Conservation (phyloP, 805 yeast species). For the Hanseniaspora vineae region DNA sequence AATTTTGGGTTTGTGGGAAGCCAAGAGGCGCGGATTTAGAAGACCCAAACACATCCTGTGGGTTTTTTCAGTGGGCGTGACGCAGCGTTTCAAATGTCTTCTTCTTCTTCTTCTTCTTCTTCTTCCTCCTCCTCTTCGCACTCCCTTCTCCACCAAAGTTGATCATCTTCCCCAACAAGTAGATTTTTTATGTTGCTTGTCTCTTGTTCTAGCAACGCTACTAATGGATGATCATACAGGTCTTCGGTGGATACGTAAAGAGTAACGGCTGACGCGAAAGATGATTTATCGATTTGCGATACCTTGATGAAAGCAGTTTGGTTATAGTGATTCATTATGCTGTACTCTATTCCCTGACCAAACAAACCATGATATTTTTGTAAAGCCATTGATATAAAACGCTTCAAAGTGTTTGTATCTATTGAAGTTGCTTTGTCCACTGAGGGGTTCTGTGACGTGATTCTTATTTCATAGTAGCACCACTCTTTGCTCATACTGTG, state of each 20-base stretch:
- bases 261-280: constrained; percentile 21
- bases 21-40: constrained; percentile 19
- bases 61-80: constrained; percentile 40
- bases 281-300: constrained; percentile 16
- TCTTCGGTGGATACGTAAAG: constrained; percentile 22
- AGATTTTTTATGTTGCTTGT: constrained; percentile 13
- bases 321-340: constrained; percentile 17
- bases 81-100: no score
- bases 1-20: constrained; percentile 41
- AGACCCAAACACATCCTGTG: constrained; percentile 30
- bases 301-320: constrained; percentile 17
- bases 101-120: background rate
- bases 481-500: constrained; percentile 4
- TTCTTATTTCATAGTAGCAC: constrained; percentile 1
- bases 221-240: constrained; percentile 16
- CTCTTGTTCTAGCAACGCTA: constrained; percentile 12
- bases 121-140: constrained; percentile 11
- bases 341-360: constrained; percentile 27
- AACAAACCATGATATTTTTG: constrained; percentile 28
- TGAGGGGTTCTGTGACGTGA: constrained; percentile 13
- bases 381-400: constrained; percentile 24
- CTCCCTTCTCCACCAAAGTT: constrained; percentile 15
- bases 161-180: constrained; percentile 17
- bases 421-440: constrained; percentile 12
- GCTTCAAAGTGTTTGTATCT: constrained; percentile 29